phyloP scores from a whole-genome alignment of 2,329 filamentous ascomycete species.

The Beauveria asiatica region DNA sequence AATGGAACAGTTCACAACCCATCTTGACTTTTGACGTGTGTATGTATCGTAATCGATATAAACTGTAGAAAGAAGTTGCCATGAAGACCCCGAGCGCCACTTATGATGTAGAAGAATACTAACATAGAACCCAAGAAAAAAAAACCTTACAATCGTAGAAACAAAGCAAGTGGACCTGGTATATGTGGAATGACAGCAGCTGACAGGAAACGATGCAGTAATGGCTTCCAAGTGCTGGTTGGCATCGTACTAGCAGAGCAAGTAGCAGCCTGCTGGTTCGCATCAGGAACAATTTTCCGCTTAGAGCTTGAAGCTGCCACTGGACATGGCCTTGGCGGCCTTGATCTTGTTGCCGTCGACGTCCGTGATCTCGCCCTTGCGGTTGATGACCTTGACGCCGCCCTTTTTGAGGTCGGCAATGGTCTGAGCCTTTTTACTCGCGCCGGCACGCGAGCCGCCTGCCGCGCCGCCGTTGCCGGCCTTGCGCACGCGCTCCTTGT shows the following conservation, averaged over 20 bases:
- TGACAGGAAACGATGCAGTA: not conserved
- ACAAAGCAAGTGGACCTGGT: not conserved
- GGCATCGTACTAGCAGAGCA: not conserved
- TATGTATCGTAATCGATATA: not conserved
- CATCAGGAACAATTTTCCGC: not conserved
- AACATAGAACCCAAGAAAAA: not conserved
- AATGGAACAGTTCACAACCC: not conserved
- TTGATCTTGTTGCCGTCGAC: conserved; percentile 71
- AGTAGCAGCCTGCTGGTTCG: not conserved
- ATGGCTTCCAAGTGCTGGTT: not conserved
- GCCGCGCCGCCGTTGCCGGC: conserved; percentile 37
- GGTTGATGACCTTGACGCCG: conserved; percentile 84
- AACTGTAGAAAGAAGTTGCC: not conserved
- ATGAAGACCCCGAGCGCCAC: not conserved
- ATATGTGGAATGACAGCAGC: not conserved
- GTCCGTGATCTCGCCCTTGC: conserved; percentile 77
- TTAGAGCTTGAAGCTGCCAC: conserved; percentile 54
- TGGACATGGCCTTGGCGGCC: conserved; percentile 40
- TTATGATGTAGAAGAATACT: not conserved
- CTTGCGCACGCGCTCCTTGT: conserved; percentile 80
- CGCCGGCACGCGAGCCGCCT: conserved; percentile 16
- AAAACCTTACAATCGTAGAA: not conserved
- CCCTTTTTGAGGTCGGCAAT: conserved; percentile 69
- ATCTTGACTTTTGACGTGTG: not conserved
- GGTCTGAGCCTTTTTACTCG: conserved; percentile 37